Base-by-base conservation (phyloP, 2,329 filamentous ascomycete genomes). In the Orbilia brochopaga region DNA sequence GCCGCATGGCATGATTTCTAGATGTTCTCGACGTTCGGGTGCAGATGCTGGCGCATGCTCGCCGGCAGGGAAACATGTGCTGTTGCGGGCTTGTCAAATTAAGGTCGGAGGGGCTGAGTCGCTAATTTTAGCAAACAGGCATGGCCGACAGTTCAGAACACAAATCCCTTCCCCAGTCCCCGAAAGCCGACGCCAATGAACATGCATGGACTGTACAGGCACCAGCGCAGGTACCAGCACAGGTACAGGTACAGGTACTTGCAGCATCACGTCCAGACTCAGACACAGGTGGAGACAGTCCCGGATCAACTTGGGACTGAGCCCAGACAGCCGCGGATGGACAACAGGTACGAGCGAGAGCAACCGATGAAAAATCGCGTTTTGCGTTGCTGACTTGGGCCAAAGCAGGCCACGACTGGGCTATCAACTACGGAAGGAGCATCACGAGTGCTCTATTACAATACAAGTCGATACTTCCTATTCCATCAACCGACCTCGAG, bases 101-200 rank as follows among this genome's bases (percentile, higher is more conserved):
- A 13, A 13, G 11, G 37, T 17, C n/a, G 37, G 13, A 5, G 44
- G 44, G 44, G 44, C 44, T 48, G 44, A 48, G 44, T 48, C 44
- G 44, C 44, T 48, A 48, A 48, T 48, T 48, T 19, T 48, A 48
- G 44, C 17, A 48, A 48, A 23, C 19, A 15, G 5, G 19, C 19
- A 23, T 48, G 37, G 5, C 37, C 37, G 13, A 15, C n/a, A 17
- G n/a, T 48, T 19, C 8, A 10, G 44, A 48, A 48, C 44, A 48
- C 44, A 48, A 48, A 48, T 48, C 21, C 44, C 44, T 21, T 5
- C 44, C n/a, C 19, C 44, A 19, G 44, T 10, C 44, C 44, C 13
- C 13, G 37, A 42, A 17, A 2, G 37, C 27, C 27, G 27, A 32
- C 27, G 4, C 4, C 27, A 32, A n/a, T 37, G 13, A 7, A 6